Evolutionary conservation across 192 early-diverging fungal species (phyloP).

Genomic region (Thoreauomyces humboldtii): DNA sequence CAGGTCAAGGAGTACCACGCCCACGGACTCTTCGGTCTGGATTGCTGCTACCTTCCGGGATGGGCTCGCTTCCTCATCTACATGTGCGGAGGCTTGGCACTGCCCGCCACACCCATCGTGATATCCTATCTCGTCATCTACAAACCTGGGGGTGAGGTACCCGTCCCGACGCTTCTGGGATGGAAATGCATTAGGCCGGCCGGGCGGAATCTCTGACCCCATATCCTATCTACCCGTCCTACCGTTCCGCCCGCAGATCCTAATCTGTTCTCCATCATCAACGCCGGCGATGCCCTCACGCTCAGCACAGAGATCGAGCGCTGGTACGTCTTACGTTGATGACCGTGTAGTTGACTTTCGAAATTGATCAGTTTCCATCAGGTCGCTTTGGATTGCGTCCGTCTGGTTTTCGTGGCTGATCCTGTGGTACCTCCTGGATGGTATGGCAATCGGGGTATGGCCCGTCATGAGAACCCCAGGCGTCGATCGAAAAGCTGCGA

Average conservation of each 20-base stretch:
- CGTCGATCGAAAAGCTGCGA: too few relatives aligned
- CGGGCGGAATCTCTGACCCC: too few relatives aligned
- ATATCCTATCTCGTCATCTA: conserved; percentile 2
- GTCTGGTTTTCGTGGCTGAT: conserved; percentile 16
- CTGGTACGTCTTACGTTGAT: conserved; percentile 26
- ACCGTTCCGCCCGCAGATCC: conserved; percentile 10
- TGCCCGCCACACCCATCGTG: conserved; percentile 8
- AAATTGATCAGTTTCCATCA: not conserved
- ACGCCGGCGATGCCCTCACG: not conserved
- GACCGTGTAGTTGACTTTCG: not conserved
- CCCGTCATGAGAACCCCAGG: too few relatives aligned
- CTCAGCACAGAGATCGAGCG: conserved; percentile 25
- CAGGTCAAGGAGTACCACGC: conserved; percentile 11
- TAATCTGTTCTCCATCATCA: conserved; percentile 4
- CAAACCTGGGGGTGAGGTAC: conserved; percentile 2
- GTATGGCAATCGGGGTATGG: too few relatives aligned
- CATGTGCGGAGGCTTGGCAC: conserved; percentile 3
- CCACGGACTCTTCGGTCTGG: conserved; percentile 16
- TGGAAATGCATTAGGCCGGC: not conserved
- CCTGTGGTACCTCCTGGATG: conserved; percentile 31
- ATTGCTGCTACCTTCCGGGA: conserved; percentile 15
- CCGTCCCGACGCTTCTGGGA: not conserved
- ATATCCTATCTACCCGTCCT: too few relatives aligned
- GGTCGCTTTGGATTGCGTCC: conserved; percentile 17
- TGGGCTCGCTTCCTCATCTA: conserved; percentile 23